Percentiles rank a stretch among this genome's conserved stretches.
Evolutionary conservation across 805 yeast species (phyloP).

Genomic region (Suhomyces tanzawaensis): DNA sequence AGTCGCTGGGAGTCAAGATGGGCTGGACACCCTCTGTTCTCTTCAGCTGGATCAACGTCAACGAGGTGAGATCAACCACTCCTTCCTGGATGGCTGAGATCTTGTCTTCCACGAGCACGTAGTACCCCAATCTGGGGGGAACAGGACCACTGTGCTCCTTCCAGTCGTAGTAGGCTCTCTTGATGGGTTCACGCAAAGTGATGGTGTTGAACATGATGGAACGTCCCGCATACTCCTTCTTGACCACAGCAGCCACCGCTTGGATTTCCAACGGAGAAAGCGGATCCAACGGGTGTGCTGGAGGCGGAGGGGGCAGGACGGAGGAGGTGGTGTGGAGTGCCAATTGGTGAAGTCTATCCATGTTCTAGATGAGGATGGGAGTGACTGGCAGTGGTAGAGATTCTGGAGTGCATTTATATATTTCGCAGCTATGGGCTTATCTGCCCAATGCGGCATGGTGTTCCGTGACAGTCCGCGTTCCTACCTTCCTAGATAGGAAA

Average conservation of each 20-base stretch:
- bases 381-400: neutral
- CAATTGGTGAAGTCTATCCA: conserved; percentile 67
- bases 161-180: conserved; percentile 62
- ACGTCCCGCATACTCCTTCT: conserved; percentile 45
- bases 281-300: conserved; percentile 72
- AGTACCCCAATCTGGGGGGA: conserved; percentile 69
- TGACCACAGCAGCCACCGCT: conserved; percentile 52
- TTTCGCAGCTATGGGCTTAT: neutral
- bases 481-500: conserved; percentile 1
- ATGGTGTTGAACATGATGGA: conserved; percentile 61
- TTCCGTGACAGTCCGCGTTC: conserved; percentile 5
- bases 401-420: neutral
- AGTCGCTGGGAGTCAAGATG: conserved; percentile 68
- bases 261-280: conserved; percentile 61
- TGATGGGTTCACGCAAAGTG: conserved; percentile 69
- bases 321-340: conserved; percentile 61
- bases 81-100: conserved; percentile 69
- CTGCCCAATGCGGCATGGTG: conserved; percentile 1
- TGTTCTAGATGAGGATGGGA: conserved; percentile 14
- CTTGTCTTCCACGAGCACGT: conserved; percentile 58
- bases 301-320: conserved; percentile 50
- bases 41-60: conserved; percentile 46
- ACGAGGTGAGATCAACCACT: conserved; percentile 54
- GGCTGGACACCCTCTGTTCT: conserved; percentile 66
- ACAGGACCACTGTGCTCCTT: conserved; percentile 55